Conservation (phyloP, 306 rosid genomes). For the Aeschynomene evenia region DNA sequence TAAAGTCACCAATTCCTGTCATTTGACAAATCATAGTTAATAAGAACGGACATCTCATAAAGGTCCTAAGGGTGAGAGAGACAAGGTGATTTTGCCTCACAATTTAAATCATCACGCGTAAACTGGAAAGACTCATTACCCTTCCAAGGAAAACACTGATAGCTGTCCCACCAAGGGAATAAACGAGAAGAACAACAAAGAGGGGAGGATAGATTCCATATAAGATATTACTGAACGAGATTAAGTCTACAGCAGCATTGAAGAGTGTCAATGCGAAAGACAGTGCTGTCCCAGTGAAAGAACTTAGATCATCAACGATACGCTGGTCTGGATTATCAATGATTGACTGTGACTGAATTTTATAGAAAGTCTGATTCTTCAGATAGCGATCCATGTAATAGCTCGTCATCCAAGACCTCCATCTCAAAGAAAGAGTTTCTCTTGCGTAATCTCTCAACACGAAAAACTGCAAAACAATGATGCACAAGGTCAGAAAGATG, state of each 20-base stretch:
- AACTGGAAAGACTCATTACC: slow-evolving; percentile 44
- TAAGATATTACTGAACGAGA: slow-evolving; percentile 91
- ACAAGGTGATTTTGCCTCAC: neutral
- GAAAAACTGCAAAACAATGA: slow-evolving; percentile 60
- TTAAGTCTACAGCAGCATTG: slow-evolving; percentile 82
- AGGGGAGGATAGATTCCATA: slow-evolving; percentile 93
- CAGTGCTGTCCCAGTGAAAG: slow-evolving; percentile 88
- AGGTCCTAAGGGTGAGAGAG: neutral
- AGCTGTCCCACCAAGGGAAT: slow-evolving; percentile 94
- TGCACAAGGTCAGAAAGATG: slow-evolving; percentile 29
- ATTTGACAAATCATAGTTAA: slow-evolving; percentile 17
- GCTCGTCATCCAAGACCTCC: slow-evolving; percentile 99
- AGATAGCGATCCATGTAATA: slow-evolving; percentile 90
- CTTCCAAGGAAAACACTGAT: slow-evolving; percentile 83
- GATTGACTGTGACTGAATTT: slow-evolving; percentile 89
- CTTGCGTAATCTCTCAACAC: slow-evolving; percentile 90
- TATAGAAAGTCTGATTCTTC: slow-evolving; percentile 79
- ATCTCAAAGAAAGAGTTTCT: slow-evolving; percentile 86
- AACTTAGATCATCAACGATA: slow-evolving; percentile 90
- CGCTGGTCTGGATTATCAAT: slow-evolving; percentile 97
- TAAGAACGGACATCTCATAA: slow-evolving; percentile 8
- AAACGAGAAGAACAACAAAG: slow-evolving; percentile 75
- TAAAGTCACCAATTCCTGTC: slow-evolving; percentile 79
- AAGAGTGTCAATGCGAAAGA: slow-evolving; percentile 76
- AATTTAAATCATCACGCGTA: slow-evolving; percentile 12